These are phyloP conservation scores for Stenocarpella maydis DNA, from an alignment of 2,329 filamentous ascomycete species.

Conservation along the genomic window DNA sequence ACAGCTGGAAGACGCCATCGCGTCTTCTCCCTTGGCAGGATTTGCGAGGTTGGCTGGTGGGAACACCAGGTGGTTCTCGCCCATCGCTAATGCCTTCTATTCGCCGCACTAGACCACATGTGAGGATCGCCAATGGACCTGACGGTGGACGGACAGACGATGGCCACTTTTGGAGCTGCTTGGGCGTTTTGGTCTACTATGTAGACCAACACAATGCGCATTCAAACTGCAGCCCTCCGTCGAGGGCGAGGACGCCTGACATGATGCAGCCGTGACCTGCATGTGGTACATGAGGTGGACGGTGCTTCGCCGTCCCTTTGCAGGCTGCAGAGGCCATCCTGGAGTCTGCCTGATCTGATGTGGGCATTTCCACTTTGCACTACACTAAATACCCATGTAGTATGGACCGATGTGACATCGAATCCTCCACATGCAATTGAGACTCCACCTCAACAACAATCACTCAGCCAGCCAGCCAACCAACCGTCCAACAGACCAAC, in stretches of 20 bases:
- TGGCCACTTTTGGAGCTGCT: background rate
- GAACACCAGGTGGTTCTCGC: background rate
- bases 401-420: no score
- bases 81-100: background rate
- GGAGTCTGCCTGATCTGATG: background rate
- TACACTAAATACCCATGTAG: no score
- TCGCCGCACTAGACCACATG: background rate
- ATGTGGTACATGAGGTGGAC: no score
- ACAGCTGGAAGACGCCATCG: background rate
- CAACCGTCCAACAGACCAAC: background rate
- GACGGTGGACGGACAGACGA: background rate
- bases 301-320: constrained; percentile 10
- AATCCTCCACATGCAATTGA: constrained; percentile 8
- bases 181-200: no score
- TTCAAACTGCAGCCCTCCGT: background rate
- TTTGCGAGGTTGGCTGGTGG: background rate
- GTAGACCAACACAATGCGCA: background rate
- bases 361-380: constrained; percentile 2
- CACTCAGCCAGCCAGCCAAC: background rate
- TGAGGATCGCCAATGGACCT: background rate
- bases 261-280: background rate
- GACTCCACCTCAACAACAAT: constrained; percentile 12
- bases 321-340: no score
- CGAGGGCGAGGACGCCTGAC: background rate
- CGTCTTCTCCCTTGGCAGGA: background rate